A percentile compares a stretch with the other conserved stretches of the same genome.
These are phyloP conservation scores for Boletus reticuloceps DNA, from an alignment of 768 basidiomycete genomes.

Conservation along the genomic window DNA sequence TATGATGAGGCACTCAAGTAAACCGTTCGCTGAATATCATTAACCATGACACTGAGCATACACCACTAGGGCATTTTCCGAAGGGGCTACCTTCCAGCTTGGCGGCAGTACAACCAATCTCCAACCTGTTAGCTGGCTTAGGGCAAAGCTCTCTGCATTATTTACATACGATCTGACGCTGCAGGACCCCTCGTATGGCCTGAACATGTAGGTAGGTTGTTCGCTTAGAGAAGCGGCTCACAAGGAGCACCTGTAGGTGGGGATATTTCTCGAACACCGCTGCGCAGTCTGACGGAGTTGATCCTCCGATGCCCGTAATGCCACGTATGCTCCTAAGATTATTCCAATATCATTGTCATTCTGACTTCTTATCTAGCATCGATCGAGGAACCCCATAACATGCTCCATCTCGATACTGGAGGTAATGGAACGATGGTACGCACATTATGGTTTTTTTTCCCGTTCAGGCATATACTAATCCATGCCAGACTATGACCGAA, in stretches of 20 bases:
- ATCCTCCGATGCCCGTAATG: background rate
- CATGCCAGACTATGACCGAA: conserved; percentile 4
- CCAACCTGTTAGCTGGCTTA: conserved; percentile 14
- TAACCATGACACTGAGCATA: background rate
- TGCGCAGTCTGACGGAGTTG: background rate
- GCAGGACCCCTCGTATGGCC: conserved; percentile 5
- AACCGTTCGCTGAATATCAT: background rate
- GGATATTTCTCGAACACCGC: conserved; percentile 12
- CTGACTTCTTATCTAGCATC: conserved; percentile 8
- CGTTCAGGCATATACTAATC: background rate
- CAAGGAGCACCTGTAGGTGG: conserved; percentile 5
- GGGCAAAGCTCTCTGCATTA: conserved; percentile 10
- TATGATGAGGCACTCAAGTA: conserved; percentile 14
- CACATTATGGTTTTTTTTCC: background rate
- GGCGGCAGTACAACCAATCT: background rate
- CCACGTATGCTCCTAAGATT: background rate
- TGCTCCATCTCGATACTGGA: conserved; percentile 14
- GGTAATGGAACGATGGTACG: conserved; percentile 20
- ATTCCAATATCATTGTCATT: background rate
- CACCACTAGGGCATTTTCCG: conserved; percentile 3
- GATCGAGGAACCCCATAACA: conserved; percentile 20
- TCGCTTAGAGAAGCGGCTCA: background rate
- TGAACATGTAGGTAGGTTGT: conserved; percentile 12
- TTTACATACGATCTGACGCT: conserved; percentile 17
- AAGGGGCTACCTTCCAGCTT: background rate